Conservation (phyloP, 805 yeast genomes). For the Schizosaccharomyces octosporus region DNA sequence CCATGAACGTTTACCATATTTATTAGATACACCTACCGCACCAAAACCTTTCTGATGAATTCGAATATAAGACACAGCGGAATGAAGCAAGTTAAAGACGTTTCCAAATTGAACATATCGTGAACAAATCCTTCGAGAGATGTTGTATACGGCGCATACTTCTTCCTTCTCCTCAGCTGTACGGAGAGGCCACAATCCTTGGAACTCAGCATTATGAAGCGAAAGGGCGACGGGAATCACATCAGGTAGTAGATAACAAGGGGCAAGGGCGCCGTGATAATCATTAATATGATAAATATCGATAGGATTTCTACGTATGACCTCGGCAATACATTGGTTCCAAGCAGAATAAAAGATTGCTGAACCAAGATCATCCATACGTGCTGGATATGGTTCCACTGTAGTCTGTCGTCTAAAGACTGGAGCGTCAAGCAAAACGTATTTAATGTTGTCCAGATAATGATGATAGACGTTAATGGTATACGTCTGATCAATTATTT, state of each 20-base stretch:
- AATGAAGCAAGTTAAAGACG: slow-evolving; percentile 2
- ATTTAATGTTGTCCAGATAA: background rate
- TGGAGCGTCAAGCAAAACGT: slow-evolving; percentile 2
- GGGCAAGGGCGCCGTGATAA: slow-evolving; percentile 3
- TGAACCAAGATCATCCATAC: slow-evolving; percentile 2
- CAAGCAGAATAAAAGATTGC: slow-evolving; percentile 3
- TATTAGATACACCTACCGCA: slow-evolving; percentile 1
- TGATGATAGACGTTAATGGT: background rate
- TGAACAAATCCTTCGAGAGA: background rate
- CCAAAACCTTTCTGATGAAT: slow-evolving; percentile 2
- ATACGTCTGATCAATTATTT: background rate
- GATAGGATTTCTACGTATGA: background rate
- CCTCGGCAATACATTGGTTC: slow-evolving; percentile 3
- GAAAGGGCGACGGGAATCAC: slow-evolving; percentile 1
- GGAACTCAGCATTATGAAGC: slow-evolving; percentile 2
- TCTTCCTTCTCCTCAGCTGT: slow-evolving; percentile 2
- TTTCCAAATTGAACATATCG: slow-evolving; percentile 2
- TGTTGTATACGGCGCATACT: background rate
- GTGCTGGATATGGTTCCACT: slow-evolving; percentile 2
- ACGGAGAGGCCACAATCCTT: slow-evolving; percentile 3
- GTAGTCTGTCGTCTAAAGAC: slow-evolving; percentile 2
- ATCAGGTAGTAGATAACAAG: slow-evolving; percentile 1
- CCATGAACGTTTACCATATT: slow-evolving; percentile 3
- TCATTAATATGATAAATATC: slow-evolving; percentile 3
- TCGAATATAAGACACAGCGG: background rate